Base-by-base conservation (phyloP, 306 rosid species). In the Luffa acutangula region DNA sequence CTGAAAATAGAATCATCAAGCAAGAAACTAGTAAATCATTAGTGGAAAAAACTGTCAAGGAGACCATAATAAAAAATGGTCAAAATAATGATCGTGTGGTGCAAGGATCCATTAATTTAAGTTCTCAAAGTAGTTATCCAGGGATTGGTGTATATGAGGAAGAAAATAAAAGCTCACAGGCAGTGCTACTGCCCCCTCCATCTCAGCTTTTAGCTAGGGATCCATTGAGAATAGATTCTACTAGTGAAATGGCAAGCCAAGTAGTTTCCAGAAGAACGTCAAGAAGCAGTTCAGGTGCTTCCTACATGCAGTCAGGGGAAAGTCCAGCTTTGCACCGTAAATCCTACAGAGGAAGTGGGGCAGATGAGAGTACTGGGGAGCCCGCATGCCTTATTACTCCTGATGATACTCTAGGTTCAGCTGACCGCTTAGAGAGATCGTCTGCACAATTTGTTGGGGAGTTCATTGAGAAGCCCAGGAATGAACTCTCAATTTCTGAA, bases 321-420 rank as follows among this genome's bases (percentile, higher is more conserved):
- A 82, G 81, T 75, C 66, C 86, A 56, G 64, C 82, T 85, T 80
- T 86, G 79, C 85, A 59, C 76, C 81, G 78, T 6, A 87, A 82
- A 83, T 78, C 86, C 49, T 56, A 52, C 81, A 77, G 83, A 58
- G 63, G 70, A 78, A 84, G 80, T 79, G 86, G 56, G 60, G 84
- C 81, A 48, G 70, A 75, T 36, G 88, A 84, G 82, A 77, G 58
- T 78, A 84, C 72, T 52, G 78, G 82, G 59, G 89, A 81, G 53
- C 86, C 87, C 75, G 37, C 75, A 37, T 79, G 77, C 79, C 65
- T 81, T 14, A 21, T 56, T 43, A 66, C 85, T 69, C 89, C 90
- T 21, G 97, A 86, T 79, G 97, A 90, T 87, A 83, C 85, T 82
- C 80, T 93, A 80, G 90, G 87, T 79, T 96, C 98, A 77, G 93